phyloP scores from a whole-genome alignment of 2,329 filamentous ascomycete species.

The Parascedosporium putredinis region DNA sequence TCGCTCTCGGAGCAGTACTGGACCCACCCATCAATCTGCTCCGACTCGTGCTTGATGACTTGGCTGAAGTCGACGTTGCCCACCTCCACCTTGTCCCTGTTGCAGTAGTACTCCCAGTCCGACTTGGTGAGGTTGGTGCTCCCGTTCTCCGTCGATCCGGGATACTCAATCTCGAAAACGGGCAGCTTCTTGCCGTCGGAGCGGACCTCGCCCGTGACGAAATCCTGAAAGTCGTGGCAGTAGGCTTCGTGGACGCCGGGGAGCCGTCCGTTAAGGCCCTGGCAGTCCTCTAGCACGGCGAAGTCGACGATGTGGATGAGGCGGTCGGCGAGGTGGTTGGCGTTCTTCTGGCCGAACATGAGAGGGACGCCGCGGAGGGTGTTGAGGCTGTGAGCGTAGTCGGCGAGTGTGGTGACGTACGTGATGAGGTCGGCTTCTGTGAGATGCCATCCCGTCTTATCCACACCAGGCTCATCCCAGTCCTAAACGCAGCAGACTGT shows the following conservation, averaged over 20 bases:
- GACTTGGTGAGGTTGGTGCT: constrained; percentile 15
- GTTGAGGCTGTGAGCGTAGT: constrained; percentile 19
- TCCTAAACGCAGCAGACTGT: too few species aligned
- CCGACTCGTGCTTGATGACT: constrained; percentile 22
- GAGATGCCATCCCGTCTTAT: constrained; percentile 20
- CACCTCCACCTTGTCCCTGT: constrained; percentile 10
- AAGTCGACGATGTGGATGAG: constrained; percentile 21
- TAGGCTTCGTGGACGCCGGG: constrained; percentile 17
- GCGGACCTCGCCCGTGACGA: constrained; percentile 12
- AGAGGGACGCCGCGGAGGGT: constrained; percentile 15
- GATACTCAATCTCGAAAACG: constrained; percentile 25
- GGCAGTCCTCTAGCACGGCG: constrained; percentile 26
- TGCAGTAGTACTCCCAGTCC: constrained; percentile 19
- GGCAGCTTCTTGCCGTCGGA: constrained; percentile 17
- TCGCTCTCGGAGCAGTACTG: constrained; percentile 18
- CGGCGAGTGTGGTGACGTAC: constrained; percentile 20
- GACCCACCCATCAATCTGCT: constrained; percentile 22
- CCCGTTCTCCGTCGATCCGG: constrained; percentile 16
- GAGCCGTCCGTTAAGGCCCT: constrained; percentile 8
- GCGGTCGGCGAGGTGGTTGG: constrained; percentile 16
- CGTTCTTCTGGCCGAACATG: constrained; percentile 25
- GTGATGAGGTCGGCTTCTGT: constrained; percentile 17
- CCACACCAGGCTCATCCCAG: constrained; percentile 2
- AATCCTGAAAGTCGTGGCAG: constrained; percentile 20
- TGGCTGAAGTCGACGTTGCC: constrained; percentile 22